Base-by-base conservation (phyloP, 1,139 yeast species). In the Yamadazyma songkhlaensis region DNA sequence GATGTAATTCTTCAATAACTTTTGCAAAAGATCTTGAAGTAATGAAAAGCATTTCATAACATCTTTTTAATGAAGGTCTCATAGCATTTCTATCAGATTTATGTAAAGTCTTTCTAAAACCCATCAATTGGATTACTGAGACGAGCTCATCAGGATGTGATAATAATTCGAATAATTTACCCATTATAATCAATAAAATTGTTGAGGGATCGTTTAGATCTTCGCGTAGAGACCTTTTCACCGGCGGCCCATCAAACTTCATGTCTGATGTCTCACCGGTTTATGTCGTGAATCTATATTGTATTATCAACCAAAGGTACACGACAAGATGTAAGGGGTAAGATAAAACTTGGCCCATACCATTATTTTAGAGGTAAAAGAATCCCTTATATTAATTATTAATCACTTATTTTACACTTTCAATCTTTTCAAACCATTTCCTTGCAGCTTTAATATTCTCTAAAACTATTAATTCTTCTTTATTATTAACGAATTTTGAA, bases 11-110 rank as follows among this genome's bases (percentile, higher is more conserved):
- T 67, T 77, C 75, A 53, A 92, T 92, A 25, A 92, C 99, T 0
- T 96, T 86, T 11, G 86, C 90, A 59, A 92, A 92, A 6, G 97
- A 88, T 48, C 98, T 78, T 11, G 97, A 89, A 0, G 97, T 86
- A 45, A 64, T 46, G 29, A 67, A 67, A 45, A 92, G 69, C 41
- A 89, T 67, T 44, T 78, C 75, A 56, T 83, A 87, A 59, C 97
- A 88, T 60, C 80, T 68, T 43, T 60, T 64, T 47, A 84, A 64
- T 13, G 78, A 67, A 3, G 67, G 62, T 0, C 81, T 44, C 43
- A 71, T 79, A 4, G 52, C 53, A 5, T 64, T 41, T 6, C 65
- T 48, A 22, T 47, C 47, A 11, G 44, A 37, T 15, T 41, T 40
- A 55, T 79, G 79, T 26, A 76, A 53, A 2, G 79, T 71, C 42